Evolutionary conservation across 805 yeast species (phyloP).

Genomic region (Pichia scutulata): DNA sequence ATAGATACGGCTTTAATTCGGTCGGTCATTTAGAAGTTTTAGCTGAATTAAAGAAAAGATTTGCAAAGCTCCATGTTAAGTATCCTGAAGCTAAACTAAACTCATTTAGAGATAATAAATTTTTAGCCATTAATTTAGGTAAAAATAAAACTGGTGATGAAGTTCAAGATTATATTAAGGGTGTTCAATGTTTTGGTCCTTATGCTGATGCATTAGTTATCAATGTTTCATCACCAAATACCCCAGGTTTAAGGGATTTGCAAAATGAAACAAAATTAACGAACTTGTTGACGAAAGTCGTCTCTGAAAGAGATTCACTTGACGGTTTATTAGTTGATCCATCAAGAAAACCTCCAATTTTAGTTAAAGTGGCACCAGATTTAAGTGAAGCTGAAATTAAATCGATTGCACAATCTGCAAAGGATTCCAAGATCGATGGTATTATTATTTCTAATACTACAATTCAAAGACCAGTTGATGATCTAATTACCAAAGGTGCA

Average conservation of each 20-base stretch:
- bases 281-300: conserved; percentile 56
- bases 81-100: conserved; percentile 20
- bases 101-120: conserved; percentile 53
- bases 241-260: conserved; percentile 87
- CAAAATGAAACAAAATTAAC: conserved; percentile 73
- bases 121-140: conserved; percentile 81
- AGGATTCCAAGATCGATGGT: conserved; percentile 75
- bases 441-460: conserved; percentile 91
- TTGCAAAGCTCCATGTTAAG: conserved; percentile 33
- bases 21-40: conserved; percentile 74
- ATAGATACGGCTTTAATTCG: conserved; percentile 92
- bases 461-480: conserved; percentile 60
- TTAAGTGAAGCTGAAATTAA: conserved; percentile 71
- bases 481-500: conserved; percentile 41
- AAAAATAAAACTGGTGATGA: conserved; percentile 92
- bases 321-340: conserved; percentile 33
- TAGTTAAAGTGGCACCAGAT: conserved; percentile 94
- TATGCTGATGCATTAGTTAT: conserved; percentile 85
- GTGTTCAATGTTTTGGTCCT: conserved; percentile 74
- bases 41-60: conserved; percentile 58
- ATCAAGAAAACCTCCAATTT: conserved; percentile 56
- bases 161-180: conserved; percentile 74
- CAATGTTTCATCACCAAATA: conserved; percentile 92
- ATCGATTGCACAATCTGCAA: conserved; percentile 77
- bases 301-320: conserved; percentile 55